A percentile compares a stretch with the other conserved stretches of the same genome.
Conservation (phyloP, 306 rosid species). For the Prunus mongolica region DNA sequence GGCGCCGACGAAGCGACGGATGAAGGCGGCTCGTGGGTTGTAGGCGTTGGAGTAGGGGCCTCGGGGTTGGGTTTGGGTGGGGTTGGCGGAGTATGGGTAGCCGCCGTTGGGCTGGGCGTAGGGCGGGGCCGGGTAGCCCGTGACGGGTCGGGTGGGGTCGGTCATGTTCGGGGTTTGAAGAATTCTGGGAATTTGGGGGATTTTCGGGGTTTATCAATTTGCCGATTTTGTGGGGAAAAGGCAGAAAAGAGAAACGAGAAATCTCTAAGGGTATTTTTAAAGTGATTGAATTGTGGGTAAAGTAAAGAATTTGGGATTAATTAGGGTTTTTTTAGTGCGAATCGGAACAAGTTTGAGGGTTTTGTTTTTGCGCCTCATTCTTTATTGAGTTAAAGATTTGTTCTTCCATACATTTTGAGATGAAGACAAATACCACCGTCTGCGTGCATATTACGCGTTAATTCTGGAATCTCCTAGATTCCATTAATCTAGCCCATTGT, state of each 20-base stretch:
- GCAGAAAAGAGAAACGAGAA: not conserved
- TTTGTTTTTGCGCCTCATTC: no score
- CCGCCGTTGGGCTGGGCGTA: conserved; percentile 31
- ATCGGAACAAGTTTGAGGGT: no score
- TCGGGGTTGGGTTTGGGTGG: conserved; percentile 25
- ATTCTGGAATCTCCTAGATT: no score
- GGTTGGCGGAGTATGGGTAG: conserved; percentile 49
- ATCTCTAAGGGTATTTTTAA: no score
- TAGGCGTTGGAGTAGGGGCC: conserved; percentile 13
- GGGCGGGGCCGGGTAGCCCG: conserved; percentile 67
- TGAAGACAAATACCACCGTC: no score
- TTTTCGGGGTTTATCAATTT: not conserved
- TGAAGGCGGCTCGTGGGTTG: conserved; percentile 35
- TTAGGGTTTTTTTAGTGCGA: no score
- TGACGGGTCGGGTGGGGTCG: conserved; percentile 65
- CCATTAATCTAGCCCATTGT: no score
- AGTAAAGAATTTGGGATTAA: no score
- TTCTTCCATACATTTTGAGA: no score
- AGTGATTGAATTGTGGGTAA: no score
- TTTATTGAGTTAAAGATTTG: no score
- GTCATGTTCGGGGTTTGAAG: conserved; percentile 27
- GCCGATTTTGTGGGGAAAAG: not conserved
- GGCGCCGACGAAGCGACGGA: conserved; percentile 60
- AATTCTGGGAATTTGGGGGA: not conserved
- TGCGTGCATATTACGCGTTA: no score